Evolutionary conservation across 192 early-diverging fungal genomes (phyloP).

Genomic region (Backusella mclennaniae): DNA sequence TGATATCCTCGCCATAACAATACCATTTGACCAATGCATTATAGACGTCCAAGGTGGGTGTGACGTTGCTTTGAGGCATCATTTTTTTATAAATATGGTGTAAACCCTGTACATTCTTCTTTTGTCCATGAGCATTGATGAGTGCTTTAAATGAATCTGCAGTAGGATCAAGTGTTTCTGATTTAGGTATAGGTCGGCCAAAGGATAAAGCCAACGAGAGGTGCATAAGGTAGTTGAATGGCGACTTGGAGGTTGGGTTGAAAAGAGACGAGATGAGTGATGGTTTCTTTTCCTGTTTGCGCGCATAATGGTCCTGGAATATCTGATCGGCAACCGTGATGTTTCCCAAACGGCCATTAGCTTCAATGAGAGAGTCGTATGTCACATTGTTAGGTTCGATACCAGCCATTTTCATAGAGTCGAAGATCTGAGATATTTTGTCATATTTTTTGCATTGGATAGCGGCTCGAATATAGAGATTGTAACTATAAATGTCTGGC

Average conservation of each 20-base stretch:
- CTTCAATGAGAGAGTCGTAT: constrained; percentile 34
- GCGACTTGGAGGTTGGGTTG: background rate
- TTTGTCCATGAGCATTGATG: constrained; percentile 34
- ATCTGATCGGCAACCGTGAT: constrained; percentile 22
- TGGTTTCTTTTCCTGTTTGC: background rate
- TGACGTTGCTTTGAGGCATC: constrained; percentile 27
- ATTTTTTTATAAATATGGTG: constrained; percentile 30
- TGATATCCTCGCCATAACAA: constrained; percentile 23
- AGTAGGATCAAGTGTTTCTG: constrained; percentile 1
- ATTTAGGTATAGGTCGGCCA: background rate
- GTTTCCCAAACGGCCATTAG: constrained; percentile 30
- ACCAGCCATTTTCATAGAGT: constrained; percentile 9
- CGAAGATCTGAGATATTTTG: constrained; percentile 16
- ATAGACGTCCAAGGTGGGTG: constrained; percentile 16
- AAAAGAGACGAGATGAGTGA: constrained; percentile 2
- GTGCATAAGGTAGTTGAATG: background rate
- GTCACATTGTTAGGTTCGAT: constrained; percentile 30
- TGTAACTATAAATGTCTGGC: constrained; percentile 32
- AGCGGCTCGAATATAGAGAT: constrained; percentile 33
- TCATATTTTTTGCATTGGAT: constrained; percentile 20
- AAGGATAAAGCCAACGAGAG: background rate
- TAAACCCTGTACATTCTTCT: constrained; percentile 23
- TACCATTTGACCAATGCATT: constrained; percentile 37
- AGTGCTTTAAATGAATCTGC: constrained; percentile 26
- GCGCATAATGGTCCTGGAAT: constrained; percentile 17